These are phyloP conservation scores for Rhododendron ovatum DNA, from an alignment of 148 eudicot species.

Conservation along the genomic window DNA sequence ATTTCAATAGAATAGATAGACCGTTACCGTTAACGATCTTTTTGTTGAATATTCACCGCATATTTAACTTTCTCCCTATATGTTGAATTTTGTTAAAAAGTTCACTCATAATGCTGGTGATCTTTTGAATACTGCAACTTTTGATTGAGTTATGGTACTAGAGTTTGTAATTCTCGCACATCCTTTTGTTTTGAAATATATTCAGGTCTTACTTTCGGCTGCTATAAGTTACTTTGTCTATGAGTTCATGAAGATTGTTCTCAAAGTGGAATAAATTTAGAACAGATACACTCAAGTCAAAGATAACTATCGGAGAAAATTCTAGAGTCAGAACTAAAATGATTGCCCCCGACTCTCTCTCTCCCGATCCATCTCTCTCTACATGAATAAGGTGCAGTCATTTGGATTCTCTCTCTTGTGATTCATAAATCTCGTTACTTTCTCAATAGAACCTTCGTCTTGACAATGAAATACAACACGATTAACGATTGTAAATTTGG, in stretches of 20 bases:
- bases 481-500: too few species aligned
- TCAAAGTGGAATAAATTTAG: too few species aligned
- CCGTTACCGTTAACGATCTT: too few species aligned
- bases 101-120: too few species aligned
- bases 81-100: too few species aligned
- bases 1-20: too few species aligned
- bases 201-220: too few species aligned
- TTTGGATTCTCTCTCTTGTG: not conserved
- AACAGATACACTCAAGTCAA: not conserved
- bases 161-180: not conserved
- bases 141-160: not conserved
- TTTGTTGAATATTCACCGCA: too few species aligned
- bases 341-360: not conserved
- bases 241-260: too few species aligned
- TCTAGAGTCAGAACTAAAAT: not conserved
- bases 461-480: not conserved
- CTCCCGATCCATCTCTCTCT: not conserved
- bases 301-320: not conserved
- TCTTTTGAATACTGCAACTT: not conserved
- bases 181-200: conserved; percentile 7
- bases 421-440: not conserved
- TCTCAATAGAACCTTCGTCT: not conserved
- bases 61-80: too few species aligned
- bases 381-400: not conserved
- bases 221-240: too few species aligned